These are phyloP conservation scores for Mycosphaerella arachidis DNA, from an alignment of 2,329 filamentous ascomycete genomes.

Conservation along the genomic window DNA sequence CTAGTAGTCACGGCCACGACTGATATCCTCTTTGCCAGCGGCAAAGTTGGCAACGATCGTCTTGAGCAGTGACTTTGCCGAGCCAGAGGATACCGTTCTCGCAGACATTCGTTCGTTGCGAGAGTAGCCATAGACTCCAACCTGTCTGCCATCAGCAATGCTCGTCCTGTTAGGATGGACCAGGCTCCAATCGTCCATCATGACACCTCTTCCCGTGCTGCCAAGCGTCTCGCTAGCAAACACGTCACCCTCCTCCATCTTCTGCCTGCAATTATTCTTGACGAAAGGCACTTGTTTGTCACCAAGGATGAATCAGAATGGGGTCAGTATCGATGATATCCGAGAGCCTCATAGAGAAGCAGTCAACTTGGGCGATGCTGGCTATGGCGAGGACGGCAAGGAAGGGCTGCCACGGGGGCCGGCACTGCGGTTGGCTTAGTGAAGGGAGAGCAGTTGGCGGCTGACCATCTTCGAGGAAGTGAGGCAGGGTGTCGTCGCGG, in stretches of 20 bases:
- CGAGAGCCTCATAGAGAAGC: slow-evolving; percentile 45
- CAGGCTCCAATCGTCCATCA: slow-evolving; percentile 81
- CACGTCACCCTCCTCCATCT: slow-evolving; percentile 96
- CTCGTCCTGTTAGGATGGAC: too few species aligned
- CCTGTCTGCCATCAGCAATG: too few species aligned
- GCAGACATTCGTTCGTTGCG: slow-evolving; percentile 68
- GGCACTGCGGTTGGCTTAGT: slow-evolving; percentile 57
- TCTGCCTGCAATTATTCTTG: slow-evolving; percentile 79
- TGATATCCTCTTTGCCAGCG: slow-evolving; percentile 10
- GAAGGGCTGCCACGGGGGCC: slow-evolving; percentile 58
- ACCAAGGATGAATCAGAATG: slow-evolving; percentile 66
- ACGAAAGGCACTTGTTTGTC: slow-evolving; percentile 92
- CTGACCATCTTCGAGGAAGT: slow-evolving; percentile 49
- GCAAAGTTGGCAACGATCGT: slow-evolving; percentile 97
- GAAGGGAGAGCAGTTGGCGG: slow-evolving; percentile 45
- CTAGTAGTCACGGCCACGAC: slow-evolving; percentile 12
- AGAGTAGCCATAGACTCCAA: slow-evolving; percentile 87
- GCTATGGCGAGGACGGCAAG: slow-evolving; percentile 44
- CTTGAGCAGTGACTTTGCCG: slow-evolving; percentile 77
- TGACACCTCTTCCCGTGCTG: slow-evolving; percentile 83
- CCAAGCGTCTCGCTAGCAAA: slow-evolving; percentile 97
- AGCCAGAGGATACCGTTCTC: slow-evolving; percentile 70
- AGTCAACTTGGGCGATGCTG: slow-evolving; percentile 44
- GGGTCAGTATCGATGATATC: slow-evolving; percentile 40
- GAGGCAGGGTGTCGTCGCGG: slow-evolving; percentile 33